Conservation (phyloP, 305 asterid genomes). For the Striga hermonthica region DNA sequence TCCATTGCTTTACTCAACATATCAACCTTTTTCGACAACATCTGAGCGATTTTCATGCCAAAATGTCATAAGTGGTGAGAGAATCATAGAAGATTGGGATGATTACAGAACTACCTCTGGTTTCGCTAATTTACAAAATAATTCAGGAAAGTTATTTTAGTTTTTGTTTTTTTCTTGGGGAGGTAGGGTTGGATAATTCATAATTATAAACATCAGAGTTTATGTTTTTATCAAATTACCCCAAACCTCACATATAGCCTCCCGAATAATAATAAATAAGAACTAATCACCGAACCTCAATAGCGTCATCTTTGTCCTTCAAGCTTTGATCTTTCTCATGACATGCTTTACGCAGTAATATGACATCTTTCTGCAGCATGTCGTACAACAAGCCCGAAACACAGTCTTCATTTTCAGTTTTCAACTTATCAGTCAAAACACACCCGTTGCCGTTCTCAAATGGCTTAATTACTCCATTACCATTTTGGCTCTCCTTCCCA, state of each 20-base stretch:
- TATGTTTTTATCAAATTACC: neutral
- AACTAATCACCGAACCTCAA: constrained; percentile 53
- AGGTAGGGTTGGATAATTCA: no score
- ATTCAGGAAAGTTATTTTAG: no score
- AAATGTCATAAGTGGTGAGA: constrained; percentile 18
- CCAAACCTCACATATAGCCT: neutral
- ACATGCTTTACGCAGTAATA: constrained; percentile 63
- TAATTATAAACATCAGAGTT: neutral
- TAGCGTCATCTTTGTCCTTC: constrained; percentile 79
- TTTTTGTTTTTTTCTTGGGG: no score
- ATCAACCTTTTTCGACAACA: constrained; percentile 79
- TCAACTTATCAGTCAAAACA: constrained; percentile 39
- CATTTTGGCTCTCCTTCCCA: no score
- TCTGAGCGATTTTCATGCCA: constrained; percentile 45
- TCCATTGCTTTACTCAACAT: constrained; percentile 82
- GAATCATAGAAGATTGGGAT: neutral
- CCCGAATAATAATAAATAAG: neutral
- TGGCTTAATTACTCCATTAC: no score
- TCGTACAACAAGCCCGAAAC: constrained; percentile 76
- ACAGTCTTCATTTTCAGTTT: constrained; percentile 51
- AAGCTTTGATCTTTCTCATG: constrained; percentile 72
- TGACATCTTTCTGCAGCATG: constrained; percentile 88
- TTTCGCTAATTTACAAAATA: no score
- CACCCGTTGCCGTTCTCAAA: constrained; percentile 20
- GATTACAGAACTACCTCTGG: no score